Percentiles rank a stretch among this genome's conserved stretches.
phyloP scores from a whole-genome alignment of 108 stramenopile species.

The Skeletonema costatum region DNA sequence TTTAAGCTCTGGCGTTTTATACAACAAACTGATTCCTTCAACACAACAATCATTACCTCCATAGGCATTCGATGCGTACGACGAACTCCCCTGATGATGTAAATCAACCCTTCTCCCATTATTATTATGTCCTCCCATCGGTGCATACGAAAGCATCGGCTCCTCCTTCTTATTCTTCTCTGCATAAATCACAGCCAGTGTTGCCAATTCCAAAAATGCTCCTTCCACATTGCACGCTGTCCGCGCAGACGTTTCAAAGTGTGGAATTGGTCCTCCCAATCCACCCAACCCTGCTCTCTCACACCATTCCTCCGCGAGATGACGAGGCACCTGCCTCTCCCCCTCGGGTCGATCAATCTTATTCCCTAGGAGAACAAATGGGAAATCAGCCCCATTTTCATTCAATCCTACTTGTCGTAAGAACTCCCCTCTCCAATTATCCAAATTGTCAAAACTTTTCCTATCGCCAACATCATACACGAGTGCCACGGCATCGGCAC shows the following conservation, averaged over 20 bases:
- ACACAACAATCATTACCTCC: constrained; percentile 48
- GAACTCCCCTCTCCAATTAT: constrained; percentile 95
- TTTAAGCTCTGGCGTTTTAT: neutral
- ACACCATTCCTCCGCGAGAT: constrained; percentile 88
- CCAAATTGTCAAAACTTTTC: constrained; percentile 93
- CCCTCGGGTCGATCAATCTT: constrained; percentile 86
- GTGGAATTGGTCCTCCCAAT: constrained; percentile 80
- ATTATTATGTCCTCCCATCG: constrained; percentile 20
- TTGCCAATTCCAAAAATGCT: constrained; percentile 86
- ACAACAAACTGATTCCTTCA: constrained; percentile 1
- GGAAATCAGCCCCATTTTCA: constrained; percentile 69
- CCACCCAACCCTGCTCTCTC: constrained; percentile 56
- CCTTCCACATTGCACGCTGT: constrained; percentile 94
- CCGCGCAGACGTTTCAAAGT: constrained; percentile 96
- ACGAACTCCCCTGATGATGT: constrained; percentile 43
- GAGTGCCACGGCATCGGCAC: constrained; percentile 96
- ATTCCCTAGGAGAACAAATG: constrained; percentile 97
- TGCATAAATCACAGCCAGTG: constrained; percentile 40
- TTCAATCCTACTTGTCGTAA: constrained; percentile 79
- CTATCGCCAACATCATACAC: constrained; percentile 98
- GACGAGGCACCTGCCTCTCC: constrained; percentile 75
- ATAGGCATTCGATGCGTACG: constrained; percentile 26
- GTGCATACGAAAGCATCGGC: constrained; percentile 47
- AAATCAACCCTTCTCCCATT: constrained; percentile 35
- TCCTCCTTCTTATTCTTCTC: constrained; percentile 42